Conservation (phyloP, 371 early-diverging fungal genomes). For the Apophysomyces elegans region DNA sequence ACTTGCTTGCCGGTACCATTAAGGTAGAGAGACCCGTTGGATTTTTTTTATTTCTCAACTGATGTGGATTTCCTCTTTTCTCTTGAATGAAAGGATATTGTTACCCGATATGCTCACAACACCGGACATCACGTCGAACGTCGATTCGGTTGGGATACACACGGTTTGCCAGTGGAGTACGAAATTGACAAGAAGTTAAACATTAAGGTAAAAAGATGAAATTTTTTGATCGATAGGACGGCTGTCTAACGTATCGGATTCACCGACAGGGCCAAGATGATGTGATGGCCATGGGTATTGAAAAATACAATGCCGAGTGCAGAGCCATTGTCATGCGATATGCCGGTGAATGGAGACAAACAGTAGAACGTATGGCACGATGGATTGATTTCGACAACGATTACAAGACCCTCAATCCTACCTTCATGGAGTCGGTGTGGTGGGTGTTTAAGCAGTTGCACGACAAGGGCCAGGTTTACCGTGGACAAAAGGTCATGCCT, state of each 20-base stretch:
- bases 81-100: constrained; percentile 80
- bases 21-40: constrained; percentile 66
- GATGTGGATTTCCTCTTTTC: background rate
- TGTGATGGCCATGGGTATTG: constrained; percentile 98
- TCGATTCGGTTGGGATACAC: constrained; percentile 99
- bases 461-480: constrained; percentile 97
- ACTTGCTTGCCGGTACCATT: constrained; percentile 99
- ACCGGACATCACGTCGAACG: constrained; percentile 99
- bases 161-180: constrained; percentile 99
- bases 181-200: constrained; percentile 99
- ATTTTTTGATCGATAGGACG: background rate
- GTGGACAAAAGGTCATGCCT: constrained; percentile 99
- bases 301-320: constrained; percentile 99
- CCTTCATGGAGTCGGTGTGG: constrained; percentile 99
- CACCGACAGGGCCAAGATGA: constrained; percentile 74
- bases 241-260: constrained; percentile 3
- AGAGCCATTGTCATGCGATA: constrained; percentile 99
- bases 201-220: constrained; percentile 65
- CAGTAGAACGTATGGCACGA: constrained; percentile 98
- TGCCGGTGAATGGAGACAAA: constrained; percentile 95
- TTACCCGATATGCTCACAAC: constrained; percentile 97
- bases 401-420: constrained; percentile 97
- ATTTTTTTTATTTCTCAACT: background rate
- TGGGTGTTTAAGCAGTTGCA: constrained; percentile 99
- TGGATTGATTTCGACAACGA: constrained; percentile 99